phyloP scores from a whole-genome alignment of 768 basidiomycete species.

The Psilocybe azurescens region DNA sequence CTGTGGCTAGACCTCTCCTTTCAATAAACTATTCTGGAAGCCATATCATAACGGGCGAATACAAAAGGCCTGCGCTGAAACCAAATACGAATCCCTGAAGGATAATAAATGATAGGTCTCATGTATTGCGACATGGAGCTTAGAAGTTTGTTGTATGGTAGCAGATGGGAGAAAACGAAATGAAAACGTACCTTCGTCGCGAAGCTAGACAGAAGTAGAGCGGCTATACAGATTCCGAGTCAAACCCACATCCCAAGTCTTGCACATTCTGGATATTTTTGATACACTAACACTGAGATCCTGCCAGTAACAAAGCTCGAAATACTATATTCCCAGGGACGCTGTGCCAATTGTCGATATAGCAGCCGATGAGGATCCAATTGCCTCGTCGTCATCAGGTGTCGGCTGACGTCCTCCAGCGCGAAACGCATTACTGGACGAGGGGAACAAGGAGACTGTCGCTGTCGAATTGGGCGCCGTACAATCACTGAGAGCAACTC shows the following conservation, averaged over 20 bases:
- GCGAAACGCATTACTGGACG: no score
- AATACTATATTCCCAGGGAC: constrained; percentile 8
- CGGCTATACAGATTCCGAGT: background rate
- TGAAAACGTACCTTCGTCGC: background rate
- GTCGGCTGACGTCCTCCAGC: no score
- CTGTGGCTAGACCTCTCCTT: constrained; percentile 3
- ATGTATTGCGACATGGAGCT: no score
- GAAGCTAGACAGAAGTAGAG: constrained; percentile 8
- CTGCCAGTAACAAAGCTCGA: background rate
- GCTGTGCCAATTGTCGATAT: constrained; percentile 11
- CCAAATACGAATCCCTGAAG: constrained; percentile 11
- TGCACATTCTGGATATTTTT: constrained; percentile 8
- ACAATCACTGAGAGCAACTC: no score
- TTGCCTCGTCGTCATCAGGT: background rate
- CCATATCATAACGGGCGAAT: constrained; percentile 12
- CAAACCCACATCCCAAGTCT: constrained; percentile 2
- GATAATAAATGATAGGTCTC: constrained; percentile 8
- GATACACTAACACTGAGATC: background rate
- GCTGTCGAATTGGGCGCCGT: no score
- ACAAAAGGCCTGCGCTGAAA: constrained; percentile 3
- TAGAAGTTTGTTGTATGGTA: background rate
- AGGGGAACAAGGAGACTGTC: no score
- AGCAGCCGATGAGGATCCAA: background rate
- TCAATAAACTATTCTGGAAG: constrained; percentile 10
- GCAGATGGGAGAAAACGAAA: no score